Conservation (phyloP, 306 rosid genomes). For the Neltuma alba region DNA sequence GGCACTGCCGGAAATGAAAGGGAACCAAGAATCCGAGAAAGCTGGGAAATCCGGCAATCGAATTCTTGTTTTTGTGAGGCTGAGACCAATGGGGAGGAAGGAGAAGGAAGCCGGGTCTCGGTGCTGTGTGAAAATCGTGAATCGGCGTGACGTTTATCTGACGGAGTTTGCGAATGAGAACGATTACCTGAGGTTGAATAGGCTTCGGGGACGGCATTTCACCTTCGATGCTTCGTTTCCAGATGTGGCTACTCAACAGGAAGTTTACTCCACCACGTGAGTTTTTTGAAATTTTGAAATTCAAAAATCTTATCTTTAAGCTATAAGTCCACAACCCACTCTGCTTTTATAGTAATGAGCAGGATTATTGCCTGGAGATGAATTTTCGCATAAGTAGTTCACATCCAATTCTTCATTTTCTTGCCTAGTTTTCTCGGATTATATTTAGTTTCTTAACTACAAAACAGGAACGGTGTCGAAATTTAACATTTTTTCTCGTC, state of each 20-base stretch:
- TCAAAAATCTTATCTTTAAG: neutral
- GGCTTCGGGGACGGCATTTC: conserved; percentile 80
- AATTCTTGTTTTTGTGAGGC: conserved; percentile 86
- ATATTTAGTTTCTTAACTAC: neutral
- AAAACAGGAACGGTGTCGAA: neutral
- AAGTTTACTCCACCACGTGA: conserved; percentile 89
- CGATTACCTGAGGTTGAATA: conserved; percentile 82
- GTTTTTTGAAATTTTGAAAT: conserved; percentile 33
- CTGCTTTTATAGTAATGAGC: neutral
- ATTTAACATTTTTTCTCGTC: neutral
- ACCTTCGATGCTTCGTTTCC: conserved; percentile 84
- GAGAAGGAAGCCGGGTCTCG: conserved; percentile 76
- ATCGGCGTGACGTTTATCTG: conserved; percentile 77
- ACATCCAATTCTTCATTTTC: neutral
- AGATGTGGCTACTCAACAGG: conserved; percentile 70
- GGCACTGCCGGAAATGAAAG: conserved; percentile 36
- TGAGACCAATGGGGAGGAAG: conserved; percentile 87
- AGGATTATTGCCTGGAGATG: neutral
- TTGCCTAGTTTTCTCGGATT: neutral
- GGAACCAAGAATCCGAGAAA: conserved; percentile 44
- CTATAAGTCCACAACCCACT: neutral
- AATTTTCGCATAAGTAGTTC: neutral
- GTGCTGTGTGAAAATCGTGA: conserved; percentile 73
- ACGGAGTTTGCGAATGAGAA: conserved; percentile 81
- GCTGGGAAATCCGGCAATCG: conserved; percentile 46